Conservation (phyloP, 1,139 yeast species). For the Pichia sp. region DNA sequence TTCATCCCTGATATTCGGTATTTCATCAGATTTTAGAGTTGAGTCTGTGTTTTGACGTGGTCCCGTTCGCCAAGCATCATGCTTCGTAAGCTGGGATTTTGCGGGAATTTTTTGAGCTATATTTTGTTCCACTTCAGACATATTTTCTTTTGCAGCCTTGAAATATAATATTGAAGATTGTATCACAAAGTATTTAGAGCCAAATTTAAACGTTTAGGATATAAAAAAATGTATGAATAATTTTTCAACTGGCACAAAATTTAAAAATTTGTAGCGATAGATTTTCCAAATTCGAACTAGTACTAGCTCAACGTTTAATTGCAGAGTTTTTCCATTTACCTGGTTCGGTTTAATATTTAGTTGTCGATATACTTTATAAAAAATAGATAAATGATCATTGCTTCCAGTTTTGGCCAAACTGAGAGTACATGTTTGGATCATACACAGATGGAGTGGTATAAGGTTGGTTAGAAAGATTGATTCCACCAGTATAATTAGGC, state of each 20-base stretch:
- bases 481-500: constrained; percentile 13
- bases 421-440: constrained; percentile 38
- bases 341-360: no score
- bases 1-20: constrained; percentile 32
- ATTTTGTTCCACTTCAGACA: neutral
- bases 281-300: no score
- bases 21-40: constrained; percentile 25
- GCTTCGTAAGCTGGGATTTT: constrained; percentile 14
- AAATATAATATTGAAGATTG: neutral
- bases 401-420: constrained; percentile 29
- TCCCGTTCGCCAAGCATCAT: constrained; percentile 20
- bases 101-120: neutral
- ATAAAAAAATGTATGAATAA: no score
- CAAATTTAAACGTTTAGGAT: no score
- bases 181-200: neutral
- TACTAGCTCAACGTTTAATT: no score
- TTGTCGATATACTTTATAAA: no score
- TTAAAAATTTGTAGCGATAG: neutral
- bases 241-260: neutral
- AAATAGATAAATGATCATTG: neutral
- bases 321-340: no score
- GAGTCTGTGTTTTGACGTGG: constrained; percentile 23
- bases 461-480: constrained; percentile 21
- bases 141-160: neutral
- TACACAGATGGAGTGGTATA: constrained; percentile 42